These are phyloP conservation scores for Wickerhamiella shivajii DNA, from an alignment of 805 yeast species.

Conservation along the genomic window DNA sequence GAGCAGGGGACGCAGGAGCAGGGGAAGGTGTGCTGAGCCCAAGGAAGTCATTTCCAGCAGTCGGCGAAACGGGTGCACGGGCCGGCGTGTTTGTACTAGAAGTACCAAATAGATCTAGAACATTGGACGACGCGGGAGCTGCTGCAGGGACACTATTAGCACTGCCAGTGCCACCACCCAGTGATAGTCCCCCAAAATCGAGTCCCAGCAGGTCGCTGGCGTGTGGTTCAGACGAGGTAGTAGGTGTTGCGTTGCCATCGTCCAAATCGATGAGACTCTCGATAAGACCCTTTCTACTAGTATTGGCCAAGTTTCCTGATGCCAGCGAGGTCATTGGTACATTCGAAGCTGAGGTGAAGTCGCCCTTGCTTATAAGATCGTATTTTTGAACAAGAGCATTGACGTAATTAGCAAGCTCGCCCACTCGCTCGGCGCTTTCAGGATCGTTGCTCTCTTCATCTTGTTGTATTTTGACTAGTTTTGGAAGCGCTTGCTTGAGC, in stretches of 20 bases:
- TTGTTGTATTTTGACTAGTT: conserved; percentile 65
- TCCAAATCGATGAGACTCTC: conserved; percentile 64
- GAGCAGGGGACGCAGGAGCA: conserved; percentile 13
- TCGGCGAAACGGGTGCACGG: conserved; percentile 11
- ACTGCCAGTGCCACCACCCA: conserved; percentile 40
- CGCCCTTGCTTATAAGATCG: conserved; percentile 49
- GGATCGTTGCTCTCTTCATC: conserved; percentile 40
- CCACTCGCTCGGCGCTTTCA: conserved; percentile 46
- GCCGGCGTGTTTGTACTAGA: conserved; percentile 21
- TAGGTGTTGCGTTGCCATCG: conserved; percentile 24
- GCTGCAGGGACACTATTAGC: conserved; percentile 6
- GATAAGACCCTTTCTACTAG: conserved; percentile 27
- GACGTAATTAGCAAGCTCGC: conserved; percentile 60
- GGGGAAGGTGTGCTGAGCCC: conserved; percentile 11
- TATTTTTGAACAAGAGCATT: conserved; percentile 55
- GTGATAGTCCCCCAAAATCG: conserved; percentile 32
- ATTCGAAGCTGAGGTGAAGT: conserved; percentile 37
- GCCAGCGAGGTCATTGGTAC: conserved; percentile 28
- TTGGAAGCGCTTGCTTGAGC: conserved; percentile 74
- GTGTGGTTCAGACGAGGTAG: conserved; percentile 16
- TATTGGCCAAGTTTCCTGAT: conserved; percentile 17
- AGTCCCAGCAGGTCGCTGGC: conserved; percentile 51
- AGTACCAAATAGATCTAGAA: conserved; percentile 7
- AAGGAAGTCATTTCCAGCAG: conserved; percentile 4
- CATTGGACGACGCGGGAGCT: neutral